phyloP scores from a whole-genome alignment of 108 stramenopile genomes.

The Aurantiochytrium sp. region DNA sequence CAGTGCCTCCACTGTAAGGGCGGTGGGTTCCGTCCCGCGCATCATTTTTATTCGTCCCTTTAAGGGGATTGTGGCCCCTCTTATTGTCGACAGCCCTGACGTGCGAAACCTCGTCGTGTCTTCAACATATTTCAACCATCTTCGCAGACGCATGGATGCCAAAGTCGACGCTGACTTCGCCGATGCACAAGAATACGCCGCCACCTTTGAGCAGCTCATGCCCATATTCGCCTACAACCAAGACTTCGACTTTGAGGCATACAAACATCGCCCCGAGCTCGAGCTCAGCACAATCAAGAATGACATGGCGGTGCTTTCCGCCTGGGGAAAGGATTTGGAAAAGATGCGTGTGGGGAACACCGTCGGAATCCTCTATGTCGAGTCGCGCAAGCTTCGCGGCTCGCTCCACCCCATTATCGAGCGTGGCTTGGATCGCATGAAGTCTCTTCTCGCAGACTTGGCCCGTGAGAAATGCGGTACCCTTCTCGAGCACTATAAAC shows the following conservation, averaged over 20 bases:
- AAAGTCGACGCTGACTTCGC: not conserved
- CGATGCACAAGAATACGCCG: not conserved
- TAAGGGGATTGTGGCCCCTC: slow-evolving; percentile 28
- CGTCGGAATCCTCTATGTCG: slow-evolving; percentile 48
- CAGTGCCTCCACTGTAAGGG: slow-evolving; percentile 35
- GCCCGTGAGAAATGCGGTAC: slow-evolving; percentile 36
- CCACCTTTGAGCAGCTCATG: not conserved
- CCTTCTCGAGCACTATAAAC: slow-evolving; percentile 43
- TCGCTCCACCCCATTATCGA: slow-evolving; percentile 38
- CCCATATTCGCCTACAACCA: not conserved
- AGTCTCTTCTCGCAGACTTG: slow-evolving; percentile 42
- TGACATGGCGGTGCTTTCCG: not conserved
- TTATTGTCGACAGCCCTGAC: slow-evolving; percentile 10
- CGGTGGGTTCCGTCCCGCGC: slow-evolving; percentile 40
- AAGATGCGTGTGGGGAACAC: slow-evolving; percentile 45
- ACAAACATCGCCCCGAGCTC: not conserved
- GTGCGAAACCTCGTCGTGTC: not conserved
- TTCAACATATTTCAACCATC: not conserved
- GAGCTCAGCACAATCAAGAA: not conserved
- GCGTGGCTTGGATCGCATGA: slow-evolving; percentile 40
- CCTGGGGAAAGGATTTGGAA: slow-evolving; percentile 52
- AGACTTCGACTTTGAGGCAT: not conserved
- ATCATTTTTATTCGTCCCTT: slow-evolving; percentile 43
- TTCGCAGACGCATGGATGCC: not conserved
- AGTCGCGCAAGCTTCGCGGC: slow-evolving; percentile 45